Evolutionary conservation across 176 grass and related monocot genomes (phyloP), one percentile per base, ranked within the genome.

Genomic region (Thalia dealbata): DNA sequence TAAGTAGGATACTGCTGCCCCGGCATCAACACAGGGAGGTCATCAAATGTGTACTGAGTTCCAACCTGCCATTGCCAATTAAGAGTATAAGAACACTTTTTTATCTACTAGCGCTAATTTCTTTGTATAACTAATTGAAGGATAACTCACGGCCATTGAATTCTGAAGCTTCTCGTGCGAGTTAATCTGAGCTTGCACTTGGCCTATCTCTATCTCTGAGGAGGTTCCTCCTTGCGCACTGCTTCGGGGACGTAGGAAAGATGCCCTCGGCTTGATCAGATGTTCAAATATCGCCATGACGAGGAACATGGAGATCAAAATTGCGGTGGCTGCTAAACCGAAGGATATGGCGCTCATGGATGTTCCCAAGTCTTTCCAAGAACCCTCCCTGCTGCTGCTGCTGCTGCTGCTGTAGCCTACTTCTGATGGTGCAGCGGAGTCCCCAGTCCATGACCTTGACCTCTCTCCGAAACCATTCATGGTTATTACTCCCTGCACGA

Each of bases 221-320:
- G 75, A 50, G 22, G 75, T 43, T 4, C 27, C 8, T 4, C 27
- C 8, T 1, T 27, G 62, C 12, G 23, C 19, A 45, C 55, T 61
- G n/a, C 25, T 42, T 24, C 3, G 30, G 18, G 73, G 25, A 25
- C 56, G 56, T 14, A 50, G 50, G 27, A 75, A 66, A 21, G 87
- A 79, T 63, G 81, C 84, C 38, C 80, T 87, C 32, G 87, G 90
- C 43, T 88, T 99, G 85, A 93, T 91, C 69, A 99, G 84, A 73
- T 99, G 95, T 77, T 99, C 95, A 68, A 99, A 91, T 77, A 99
- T 91, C 38, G 95, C 88, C 90, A 91, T 95, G 83, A 99, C 80
- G 74, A 99, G 95, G 86, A 99, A 99, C 83, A 99, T 90, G 26
- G 90, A 93, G 76, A 99, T 82, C 77, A 99, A 69, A 71, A 99